Evolutionary conservation across 2,329 filamentous ascomycete genomes (phyloP).

Genomic region (Simplicillium sp.): DNA sequence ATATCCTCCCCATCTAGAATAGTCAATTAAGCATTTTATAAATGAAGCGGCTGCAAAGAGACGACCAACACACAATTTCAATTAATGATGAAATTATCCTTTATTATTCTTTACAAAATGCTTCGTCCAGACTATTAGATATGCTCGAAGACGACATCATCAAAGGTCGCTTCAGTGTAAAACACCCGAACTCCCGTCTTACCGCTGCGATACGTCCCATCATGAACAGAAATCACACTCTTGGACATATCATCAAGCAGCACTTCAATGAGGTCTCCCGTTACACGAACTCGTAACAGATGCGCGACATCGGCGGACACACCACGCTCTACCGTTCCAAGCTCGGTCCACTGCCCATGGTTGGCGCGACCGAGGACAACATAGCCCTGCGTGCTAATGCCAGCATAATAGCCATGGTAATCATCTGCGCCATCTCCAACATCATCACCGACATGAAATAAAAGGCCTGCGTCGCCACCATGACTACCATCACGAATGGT

Average conservation of each 20-base stretch:
- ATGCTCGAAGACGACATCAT: no score
- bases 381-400: slow-evolving; percentile 14
- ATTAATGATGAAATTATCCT: no score
- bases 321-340: not conserved
- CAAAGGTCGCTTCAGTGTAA: slow-evolving; percentile 4
- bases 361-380: slow-evolving; percentile 14
- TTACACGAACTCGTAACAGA: slow-evolving; percentile 2
- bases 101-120: no score
- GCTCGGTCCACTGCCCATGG: not conserved
- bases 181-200: slow-evolving; percentile 5
- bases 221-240: slow-evolving; percentile 2
- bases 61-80: no score
- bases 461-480: slow-evolving; percentile 19
- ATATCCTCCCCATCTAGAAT: no score
- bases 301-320: not conserved
- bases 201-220: slow-evolving; percentile 2
- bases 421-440: slow-evolving; percentile 7
- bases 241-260: not conserved
- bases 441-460: slow-evolving; percentile 21
- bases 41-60: no score
- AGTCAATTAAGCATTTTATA: no score
- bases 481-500: slow-evolving; percentile 5
- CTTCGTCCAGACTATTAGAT: no score
- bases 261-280: not conserved
- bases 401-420: slow-evolving; percentile 18